Evolutionary conservation across 345 rosid species (phyloP).

Genomic region (Cardiospermum halicacabum): DNA sequence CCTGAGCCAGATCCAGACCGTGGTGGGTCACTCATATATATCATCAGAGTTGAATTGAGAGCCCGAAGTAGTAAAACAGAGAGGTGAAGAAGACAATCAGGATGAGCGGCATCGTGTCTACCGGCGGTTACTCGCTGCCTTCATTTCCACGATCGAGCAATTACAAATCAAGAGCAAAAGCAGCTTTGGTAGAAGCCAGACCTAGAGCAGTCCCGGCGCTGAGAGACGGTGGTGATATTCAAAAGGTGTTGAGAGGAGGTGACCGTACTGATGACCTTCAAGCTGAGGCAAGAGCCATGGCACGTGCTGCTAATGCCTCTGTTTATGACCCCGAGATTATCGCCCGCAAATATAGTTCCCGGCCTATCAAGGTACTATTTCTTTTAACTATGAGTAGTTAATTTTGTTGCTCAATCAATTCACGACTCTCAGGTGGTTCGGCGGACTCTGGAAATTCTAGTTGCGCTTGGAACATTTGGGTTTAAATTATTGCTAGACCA

Average conservation of each 20-base stretch:
- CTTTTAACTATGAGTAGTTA: background rate
- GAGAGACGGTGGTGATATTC: background rate
- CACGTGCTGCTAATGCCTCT: conserved; percentile 79
- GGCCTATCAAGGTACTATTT: conserved; percentile 58
- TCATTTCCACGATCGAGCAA: background rate
- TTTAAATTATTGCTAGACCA: conserved; percentile 62
- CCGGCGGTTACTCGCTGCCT: background rate
- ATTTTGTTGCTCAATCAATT: background rate
- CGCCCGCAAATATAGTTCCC: conserved; percentile 58
- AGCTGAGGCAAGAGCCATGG: conserved; percentile 80
- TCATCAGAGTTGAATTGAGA: background rate
- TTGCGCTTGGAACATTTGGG: conserved; percentile 64
- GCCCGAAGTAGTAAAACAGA: background rate
- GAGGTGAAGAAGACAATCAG: background rate
- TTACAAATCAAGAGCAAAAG: background rate
- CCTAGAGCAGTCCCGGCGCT: conserved; percentile 13
- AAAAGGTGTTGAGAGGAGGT: conserved; percentile 13
- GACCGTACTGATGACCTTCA: conserved; percentile 72
- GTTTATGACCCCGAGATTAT: conserved; percentile 75
- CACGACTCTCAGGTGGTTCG: conserved; percentile 44
- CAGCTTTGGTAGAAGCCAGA: conserved; percentile 13
- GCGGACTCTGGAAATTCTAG: conserved; percentile 70
- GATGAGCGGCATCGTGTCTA: background rate
- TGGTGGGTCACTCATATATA: background rate
- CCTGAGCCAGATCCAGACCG: background rate